Base-by-base conservation (phyloP, 345 rosid genomes). In the Boechera stricta region DNA sequence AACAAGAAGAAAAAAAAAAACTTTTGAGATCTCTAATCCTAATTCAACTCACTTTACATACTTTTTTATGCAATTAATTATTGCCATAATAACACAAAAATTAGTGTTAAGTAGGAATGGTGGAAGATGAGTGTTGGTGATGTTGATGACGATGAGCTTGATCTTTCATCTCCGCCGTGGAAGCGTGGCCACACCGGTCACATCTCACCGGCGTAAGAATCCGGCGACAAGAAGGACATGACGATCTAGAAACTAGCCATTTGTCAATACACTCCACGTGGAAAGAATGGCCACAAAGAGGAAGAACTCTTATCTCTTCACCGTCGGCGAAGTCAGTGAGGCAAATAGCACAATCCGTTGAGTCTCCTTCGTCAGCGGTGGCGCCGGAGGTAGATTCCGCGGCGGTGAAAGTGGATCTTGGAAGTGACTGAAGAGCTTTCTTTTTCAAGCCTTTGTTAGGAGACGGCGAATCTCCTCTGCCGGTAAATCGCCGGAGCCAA, bases 151-250 rank as follows among this genome's bases (percentile, higher is more conserved):
- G 72, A 5, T 71, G 72, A 70, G 33, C 66, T 63, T 77, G 62
- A 70, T 63, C 76, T 54, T 70, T 70, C 6, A 70, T 9, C 6
- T 67, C 80, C 62, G 77, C 55, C 21, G 67, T 58, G 0, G 81
- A 58, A 58, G 72, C 60, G 2, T 78, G 52, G 0, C 82, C 82
- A 1, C 82, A 79, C 66, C 74, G 52, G 35, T 68, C 64, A 72
- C 78, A 79, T 62, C 71, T 79, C 65, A 68, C 45, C 78, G 74
- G 74, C 51, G 72, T 86, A 47, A 85, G 79, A 31, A 85, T 75
- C 78, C 84, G 91, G 5, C 91, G 92, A 81, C 95, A 90, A 3
- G 90, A 89, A 10, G 94, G 94, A 44, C 94, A 87, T 0, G 90
- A 85, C 0, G 92, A 86, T 71, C 85, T 84, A 4, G 89, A 80